Conservation (phyloP, 495 filamentous ascomycete genomes). For the Penicillium cosmopolitanum region DNA sequence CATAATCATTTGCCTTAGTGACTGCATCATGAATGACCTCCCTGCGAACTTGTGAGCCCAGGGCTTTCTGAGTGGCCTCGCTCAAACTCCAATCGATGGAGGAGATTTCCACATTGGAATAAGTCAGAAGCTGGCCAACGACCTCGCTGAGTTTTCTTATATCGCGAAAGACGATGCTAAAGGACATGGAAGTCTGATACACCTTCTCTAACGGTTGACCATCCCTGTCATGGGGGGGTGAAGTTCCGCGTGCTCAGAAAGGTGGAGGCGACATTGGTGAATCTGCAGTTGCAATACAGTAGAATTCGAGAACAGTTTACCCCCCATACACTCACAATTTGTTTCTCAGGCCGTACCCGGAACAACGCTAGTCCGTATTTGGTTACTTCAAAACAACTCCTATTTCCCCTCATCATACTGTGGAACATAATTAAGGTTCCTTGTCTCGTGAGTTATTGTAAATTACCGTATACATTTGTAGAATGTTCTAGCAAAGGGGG, state of each 20-base stretch:
- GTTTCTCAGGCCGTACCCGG: no score
- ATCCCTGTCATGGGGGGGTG: slow-evolving; percentile 10
- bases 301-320: no score
- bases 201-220: slow-evolving; percentile 12
- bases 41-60: slow-evolving; percentile 21
- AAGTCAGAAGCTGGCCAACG: slow-evolving; percentile 8
- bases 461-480: no score
- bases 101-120: slow-evolving; percentile 25
- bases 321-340: no score
- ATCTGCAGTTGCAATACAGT: slow-evolving; percentile 14
- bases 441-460: no score
- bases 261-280: slow-evolving; percentile 20
- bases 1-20: slow-evolving; percentile 25
- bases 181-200: slow-evolving; percentile 14
- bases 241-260: slow-evolving; percentile 18
- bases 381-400: no score
- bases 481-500: no score
- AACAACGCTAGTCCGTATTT: no score
- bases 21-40: slow-evolving; percentile 28
- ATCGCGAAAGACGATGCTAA: slow-evolving; percentile 21
- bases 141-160: slow-evolving; percentile 23
- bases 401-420: no score
- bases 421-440: no score
- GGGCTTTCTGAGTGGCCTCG: slow-evolving; percentile 18
- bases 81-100: slow-evolving; percentile 29